Evolutionary conservation across 371 early-diverging fungal genomes (phyloP).

Genomic region (Haplosporangium sp.): DNA sequence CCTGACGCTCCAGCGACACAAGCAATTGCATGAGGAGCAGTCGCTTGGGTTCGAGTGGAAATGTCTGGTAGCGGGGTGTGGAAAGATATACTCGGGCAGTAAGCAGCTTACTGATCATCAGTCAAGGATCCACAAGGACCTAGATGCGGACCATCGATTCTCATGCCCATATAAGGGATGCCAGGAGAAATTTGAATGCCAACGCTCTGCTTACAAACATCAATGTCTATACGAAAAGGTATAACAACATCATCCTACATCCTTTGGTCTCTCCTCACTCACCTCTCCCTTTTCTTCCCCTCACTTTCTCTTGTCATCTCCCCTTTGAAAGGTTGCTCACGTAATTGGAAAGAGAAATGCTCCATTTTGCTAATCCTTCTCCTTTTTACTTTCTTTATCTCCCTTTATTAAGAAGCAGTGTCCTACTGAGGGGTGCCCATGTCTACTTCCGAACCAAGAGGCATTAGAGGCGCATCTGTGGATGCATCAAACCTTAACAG

Average conservation of each 20-base stretch:
- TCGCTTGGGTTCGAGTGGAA: constrained; percentile 36
- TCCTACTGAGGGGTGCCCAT: constrained; percentile 21
- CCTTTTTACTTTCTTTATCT: not conserved
- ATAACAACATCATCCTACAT: not conserved
- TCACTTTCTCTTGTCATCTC: not conserved
- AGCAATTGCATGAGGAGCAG: constrained; percentile 42
- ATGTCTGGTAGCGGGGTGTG: constrained; percentile 33
- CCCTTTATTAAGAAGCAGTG: constrained; percentile 1
- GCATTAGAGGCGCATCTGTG: constrained; percentile 26
- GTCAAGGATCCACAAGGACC: constrained; percentile 29
- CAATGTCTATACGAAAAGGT: constrained; percentile 17
- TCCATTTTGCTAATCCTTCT: not conserved
- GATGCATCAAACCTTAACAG: constrained; percentile 33
- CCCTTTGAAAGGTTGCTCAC: not conserved
- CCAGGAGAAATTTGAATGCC: constrained; percentile 24
- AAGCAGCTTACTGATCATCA: constrained; percentile 44
- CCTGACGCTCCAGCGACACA: constrained; percentile 39
- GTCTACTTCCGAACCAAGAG: constrained; percentile 10
- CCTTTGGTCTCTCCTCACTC: no score
- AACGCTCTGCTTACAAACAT: constrained; percentile 36
- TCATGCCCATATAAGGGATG: constrained; percentile 28
- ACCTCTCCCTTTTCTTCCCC: no score
- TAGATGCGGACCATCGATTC: constrained; percentile 16
- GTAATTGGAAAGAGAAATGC: not conserved
- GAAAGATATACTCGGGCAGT: constrained; percentile 33